Evolutionary conservation across 2,329 filamentous ascomycete genomes (phyloP), one percentile per base, ranked within the genome.

Genomic region (Hysterium pulicare): DNA sequence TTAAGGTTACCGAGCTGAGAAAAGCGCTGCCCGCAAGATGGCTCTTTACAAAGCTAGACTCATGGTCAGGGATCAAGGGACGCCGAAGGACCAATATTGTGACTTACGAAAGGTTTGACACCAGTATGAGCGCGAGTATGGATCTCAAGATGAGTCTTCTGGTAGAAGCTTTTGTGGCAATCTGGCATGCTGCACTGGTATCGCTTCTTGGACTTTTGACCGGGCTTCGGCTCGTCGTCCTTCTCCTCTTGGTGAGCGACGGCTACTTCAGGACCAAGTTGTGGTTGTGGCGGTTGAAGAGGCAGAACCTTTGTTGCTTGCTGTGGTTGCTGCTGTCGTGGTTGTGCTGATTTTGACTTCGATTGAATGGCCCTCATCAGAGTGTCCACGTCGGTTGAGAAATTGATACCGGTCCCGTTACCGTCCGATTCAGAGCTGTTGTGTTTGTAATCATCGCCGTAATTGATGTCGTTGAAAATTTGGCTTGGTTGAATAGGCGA

Each of bases 101-200:
- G 16, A 50, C 87, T 75, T 72, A 95, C 86, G 64, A 91, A 96
- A 46, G 91, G 91, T 64, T 90, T 93, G 41, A 86, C 82, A 13
- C 93, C 93, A 2, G 88, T 95, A 67, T 98, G 93, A 4, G 86
- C 84, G 50, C 90, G 79, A 34, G 81, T 83, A 65, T 98, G 93
- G 37, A 94, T 96, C 47, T 93, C 86, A 9, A 96, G 77, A 57
- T 97, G 91, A 1, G 90, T 95, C 70, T 91, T 95, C 62, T 97
- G 91, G 46, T 81, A 82, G 66, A 96, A 97, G 48, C 78, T 82
- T 72, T 93, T 94, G 54, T 76, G 74, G 66, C 91, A 97, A 31
- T 80, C 80, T 6, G 82, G 77, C 30, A 89, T 76, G 16, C 76
- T 78, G 68, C 93, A 98, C 15, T 78, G 71, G 63, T 91, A 90